These are phyloP conservation scores for Claviceps quebecensis DNA, from an alignment of 2,329 filamentous ascomycete species.

Conservation along the genomic window DNA sequence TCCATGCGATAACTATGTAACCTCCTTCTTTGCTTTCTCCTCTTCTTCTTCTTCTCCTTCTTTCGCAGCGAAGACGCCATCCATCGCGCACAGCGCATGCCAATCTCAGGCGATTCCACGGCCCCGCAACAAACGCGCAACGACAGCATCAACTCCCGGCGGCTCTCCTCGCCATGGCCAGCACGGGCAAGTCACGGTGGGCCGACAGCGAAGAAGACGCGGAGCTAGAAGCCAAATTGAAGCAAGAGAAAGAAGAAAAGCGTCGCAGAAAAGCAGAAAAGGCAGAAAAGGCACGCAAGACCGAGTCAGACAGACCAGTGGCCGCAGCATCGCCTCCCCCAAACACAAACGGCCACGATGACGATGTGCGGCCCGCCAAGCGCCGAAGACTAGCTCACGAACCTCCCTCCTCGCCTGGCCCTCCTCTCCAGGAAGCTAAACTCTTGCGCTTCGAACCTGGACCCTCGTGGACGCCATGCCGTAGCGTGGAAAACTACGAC, in stretches of 20 bases:
- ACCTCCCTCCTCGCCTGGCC: no score
- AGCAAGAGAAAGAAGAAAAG: slow-evolving; percentile 79
- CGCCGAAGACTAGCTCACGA: slow-evolving; percentile 44
- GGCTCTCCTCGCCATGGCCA: slow-evolving; percentile 33
- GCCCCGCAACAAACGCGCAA: neutral
- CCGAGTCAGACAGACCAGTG: slow-evolving; percentile 35
- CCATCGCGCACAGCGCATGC: neutral
- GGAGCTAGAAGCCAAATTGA: slow-evolving; percentile 56
- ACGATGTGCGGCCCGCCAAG: slow-evolving; percentile 38
- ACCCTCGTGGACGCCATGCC: slow-evolving; percentile 52
- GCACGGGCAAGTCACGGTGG: slow-evolving; percentile 65
- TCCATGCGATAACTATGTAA: neutral
- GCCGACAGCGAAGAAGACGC: slow-evolving; percentile 71
- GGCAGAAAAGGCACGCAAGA: slow-evolving; percentile 62
- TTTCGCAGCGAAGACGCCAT: neutral
- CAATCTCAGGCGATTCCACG: neutral
- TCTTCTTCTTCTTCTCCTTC: no score
- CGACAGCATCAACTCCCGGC: neutral
- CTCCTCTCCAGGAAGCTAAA: slow-evolving; percentile 21
- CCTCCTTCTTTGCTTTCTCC: neutral
- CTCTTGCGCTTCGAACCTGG: slow-evolving; percentile 56
- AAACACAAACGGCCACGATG: slow-evolving; percentile 12
- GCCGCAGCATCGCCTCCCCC: neutral
- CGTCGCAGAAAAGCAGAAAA: slow-evolving; percentile 73
- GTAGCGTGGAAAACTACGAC: slow-evolving; percentile 78